Evolutionary conservation across 805 yeast genomes (phyloP).

Genomic region (Saccharomycopsis sp.): DNA sequence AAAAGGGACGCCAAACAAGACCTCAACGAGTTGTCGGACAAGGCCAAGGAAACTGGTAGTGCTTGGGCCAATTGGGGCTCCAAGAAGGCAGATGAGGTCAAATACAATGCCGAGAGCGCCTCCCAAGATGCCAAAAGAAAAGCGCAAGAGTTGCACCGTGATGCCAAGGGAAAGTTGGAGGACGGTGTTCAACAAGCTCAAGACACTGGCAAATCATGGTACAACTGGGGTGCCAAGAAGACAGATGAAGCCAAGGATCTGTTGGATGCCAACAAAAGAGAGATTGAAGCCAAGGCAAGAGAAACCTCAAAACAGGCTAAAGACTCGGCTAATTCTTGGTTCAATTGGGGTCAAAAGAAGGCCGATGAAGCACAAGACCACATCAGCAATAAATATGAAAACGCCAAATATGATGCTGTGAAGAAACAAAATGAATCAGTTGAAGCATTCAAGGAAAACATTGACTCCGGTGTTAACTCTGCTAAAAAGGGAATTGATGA

Average conservation of each 20-base stretch:
- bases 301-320: conserved; percentile 22
- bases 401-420: conserved; percentile 11
- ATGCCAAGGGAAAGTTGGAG: conserved; percentile 26
- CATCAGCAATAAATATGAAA: conserved; percentile 20
- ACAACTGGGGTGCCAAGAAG: conserved; percentile 24
- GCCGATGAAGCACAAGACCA: conserved; percentile 10
- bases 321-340: conserved; percentile 29
- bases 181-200: conserved; percentile 16
- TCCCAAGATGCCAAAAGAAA: conserved; percentile 22
- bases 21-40: conserved; percentile 21
- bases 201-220: conserved; percentile 26
- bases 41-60: conserved; percentile 22
- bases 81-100: conserved; percentile 25
- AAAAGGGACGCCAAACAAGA: conserved; percentile 6
- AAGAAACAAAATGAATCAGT: conserved; percentile 1
- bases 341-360: conserved; percentile 24
- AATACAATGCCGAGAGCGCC: conserved; percentile 24
- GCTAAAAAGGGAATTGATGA: conserved; percentile 18
- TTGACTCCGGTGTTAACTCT: conserved; percentile 14
- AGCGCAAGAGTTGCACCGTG: conserved; percentile 25
- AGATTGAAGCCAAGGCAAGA: conserved; percentile 21
- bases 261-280: conserved; percentile 23
- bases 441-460: background rate
- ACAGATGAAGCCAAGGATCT: conserved; percentile 26
- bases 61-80: conserved; percentile 27